Conservation (phyloP, 1,284 basidiomycete species). For the Pseudozyma pruni region DNA sequence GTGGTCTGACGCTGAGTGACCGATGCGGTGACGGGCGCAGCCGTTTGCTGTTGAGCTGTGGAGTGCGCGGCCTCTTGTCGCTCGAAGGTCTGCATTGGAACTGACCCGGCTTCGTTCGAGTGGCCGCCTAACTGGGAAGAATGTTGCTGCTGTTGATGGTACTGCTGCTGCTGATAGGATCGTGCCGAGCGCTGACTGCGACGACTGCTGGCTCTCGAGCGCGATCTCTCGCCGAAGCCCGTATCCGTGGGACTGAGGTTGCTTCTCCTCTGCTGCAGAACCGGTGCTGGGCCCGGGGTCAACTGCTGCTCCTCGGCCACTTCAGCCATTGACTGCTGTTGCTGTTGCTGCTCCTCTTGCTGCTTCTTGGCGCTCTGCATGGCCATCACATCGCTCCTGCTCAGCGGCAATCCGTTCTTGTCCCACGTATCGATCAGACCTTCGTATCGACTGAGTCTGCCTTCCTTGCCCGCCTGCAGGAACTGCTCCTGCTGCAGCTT, state of each 20-base stretch:
- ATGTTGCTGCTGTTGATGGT: conserved; percentile 5
- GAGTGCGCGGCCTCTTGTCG: neutral
- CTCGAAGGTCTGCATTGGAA: neutral
- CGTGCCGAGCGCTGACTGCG: conserved; percentile 9
- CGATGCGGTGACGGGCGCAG: no score
- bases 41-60: neutral
- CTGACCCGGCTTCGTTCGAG: no score
- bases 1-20: no score
- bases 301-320: conserved; percentile 10
- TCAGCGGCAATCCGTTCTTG: conserved; percentile 51
- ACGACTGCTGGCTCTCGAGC: conserved; percentile 21
- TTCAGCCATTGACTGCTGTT: conserved; percentile 6
- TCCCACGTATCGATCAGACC: conserved; percentile 62
- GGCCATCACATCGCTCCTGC: conserved; percentile 31
- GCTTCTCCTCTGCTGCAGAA: conserved; percentile 1
- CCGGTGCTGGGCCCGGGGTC: conserved; percentile 4
- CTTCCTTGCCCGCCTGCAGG: conserved; percentile 24
- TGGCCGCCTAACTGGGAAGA: no score
- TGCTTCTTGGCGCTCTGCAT: conserved; percentile 16
- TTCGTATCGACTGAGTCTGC: conserved; percentile 44
- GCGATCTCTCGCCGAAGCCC: conserved; percentile 3
- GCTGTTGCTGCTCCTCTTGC: conserved; percentile 19
- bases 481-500: conserved; percentile 56
- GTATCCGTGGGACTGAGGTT: conserved; percentile 18
- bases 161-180: conserved; percentile 2